Conservation (phyloP, 129 eudicot species). For the Pittosporum tobira region DNA sequence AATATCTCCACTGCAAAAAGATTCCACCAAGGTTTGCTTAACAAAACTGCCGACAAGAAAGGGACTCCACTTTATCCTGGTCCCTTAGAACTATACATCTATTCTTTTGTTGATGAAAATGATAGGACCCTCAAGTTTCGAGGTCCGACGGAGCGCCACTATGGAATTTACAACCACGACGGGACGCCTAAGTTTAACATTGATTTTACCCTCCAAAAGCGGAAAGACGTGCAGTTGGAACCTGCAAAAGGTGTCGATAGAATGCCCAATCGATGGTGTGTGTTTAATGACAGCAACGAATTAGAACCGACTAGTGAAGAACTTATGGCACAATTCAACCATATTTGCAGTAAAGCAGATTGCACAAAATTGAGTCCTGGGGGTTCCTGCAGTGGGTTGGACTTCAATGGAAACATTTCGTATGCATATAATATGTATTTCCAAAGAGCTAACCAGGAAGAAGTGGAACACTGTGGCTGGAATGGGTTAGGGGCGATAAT, state of each 20-base stretch:
- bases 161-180: conserved; percentile 10
- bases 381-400: neutral
- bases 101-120: conserved; percentile 4
- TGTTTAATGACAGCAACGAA: neutral
- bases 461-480: neutral
- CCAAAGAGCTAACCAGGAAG: neutral
- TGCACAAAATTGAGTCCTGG: conserved; percentile 5
- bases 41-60: neutral
- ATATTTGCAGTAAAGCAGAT: neutral
- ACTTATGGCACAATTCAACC: too few species aligned
- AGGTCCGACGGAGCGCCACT: conserved; percentile 4
- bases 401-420: neutral
- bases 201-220: neutral
- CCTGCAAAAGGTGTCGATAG: neutral
- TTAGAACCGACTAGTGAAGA: neutral
- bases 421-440: conserved; percentile 13
- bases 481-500: conserved; percentile 2
- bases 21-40: neutral
- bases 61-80: conserved; percentile 16
- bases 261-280: conserved; percentile 9
- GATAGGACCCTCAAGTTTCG: too few species aligned
- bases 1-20: neutral
- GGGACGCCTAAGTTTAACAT: conserved; percentile 10
- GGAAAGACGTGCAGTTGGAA: too few species aligned
- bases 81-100: neutral